Evolutionary conservation across 148 eudicot species (phyloP), one percentile per base, ranked within the genome.

Genomic region (Fagopyrum homotropicum): DNA sequence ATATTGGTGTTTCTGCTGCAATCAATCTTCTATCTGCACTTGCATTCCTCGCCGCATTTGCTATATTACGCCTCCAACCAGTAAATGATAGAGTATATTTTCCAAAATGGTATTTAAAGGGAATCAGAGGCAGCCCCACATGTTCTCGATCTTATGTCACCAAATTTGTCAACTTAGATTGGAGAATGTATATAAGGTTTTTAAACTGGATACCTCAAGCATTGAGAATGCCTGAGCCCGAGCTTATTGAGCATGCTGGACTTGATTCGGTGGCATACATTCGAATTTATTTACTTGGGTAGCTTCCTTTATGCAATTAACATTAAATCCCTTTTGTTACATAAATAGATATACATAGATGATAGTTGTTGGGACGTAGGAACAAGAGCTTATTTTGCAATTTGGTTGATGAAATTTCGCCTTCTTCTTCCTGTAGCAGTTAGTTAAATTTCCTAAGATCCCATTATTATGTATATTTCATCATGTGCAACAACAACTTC

Each of bases 171-270:
- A 94, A 94, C 77, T 75, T 92, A 76, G 97, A 94, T 74, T 74
- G 70, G 76, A 83, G 88, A 81, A 86, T 82, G 73, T 94, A 94
- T 72, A 73, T 94, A 44, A 85, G 82, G 72, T 94, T 94, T 83
- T 83, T 88, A 80, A 90, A 81, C 11, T 94, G 98, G 98, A 90
- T 94, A 91, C 97, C 97, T 72, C 96, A 91, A 45, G 98, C 98
- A 77, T 80, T 94, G 78, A 85, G 87, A 90, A 94, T 94, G 98
- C 98, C 98, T 14, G 89, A 94, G 74, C 96, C 84, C 12, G 98
- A 94, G 88, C 97, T 94, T 55, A 89, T 94, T 83, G 89, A 92
- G 44, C 98, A 94, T 66, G 98, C 98, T 40, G 98, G 98, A 40
- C 96, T 94, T 74, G 98, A 94, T 82, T 90, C 98, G 76, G 93